Conservation (phyloP, 1,284 basidiomycete species). For the Tilletiopsis washingtonensis region DNA sequence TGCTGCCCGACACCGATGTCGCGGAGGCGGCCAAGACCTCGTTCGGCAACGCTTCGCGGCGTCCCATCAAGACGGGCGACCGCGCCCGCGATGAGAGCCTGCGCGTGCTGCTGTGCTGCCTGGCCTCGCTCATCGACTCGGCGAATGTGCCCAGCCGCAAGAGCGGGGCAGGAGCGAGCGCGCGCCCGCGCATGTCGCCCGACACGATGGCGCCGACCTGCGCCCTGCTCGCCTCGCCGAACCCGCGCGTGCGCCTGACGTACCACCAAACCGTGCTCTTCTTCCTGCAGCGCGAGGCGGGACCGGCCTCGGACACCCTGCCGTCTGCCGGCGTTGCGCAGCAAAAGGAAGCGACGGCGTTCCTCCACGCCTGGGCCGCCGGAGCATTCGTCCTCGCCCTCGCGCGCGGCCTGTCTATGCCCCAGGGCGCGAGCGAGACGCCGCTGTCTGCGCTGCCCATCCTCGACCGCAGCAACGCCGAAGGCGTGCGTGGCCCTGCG, state of each 20-base stretch:
- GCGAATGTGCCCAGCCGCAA: constrained; percentile 55
- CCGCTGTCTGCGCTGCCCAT: constrained; percentile 50
- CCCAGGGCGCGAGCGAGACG: constrained; percentile 18
- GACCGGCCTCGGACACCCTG: constrained; percentile 9
- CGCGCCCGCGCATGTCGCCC: not conserved
- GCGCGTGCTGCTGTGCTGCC: constrained; percentile 63
- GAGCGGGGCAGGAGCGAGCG: constrained; percentile 19
- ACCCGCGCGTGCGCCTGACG: constrained; percentile 28
- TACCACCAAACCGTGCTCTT: constrained; percentile 32
- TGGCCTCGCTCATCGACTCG: constrained; percentile 55
- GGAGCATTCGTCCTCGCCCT: constrained; percentile 29
- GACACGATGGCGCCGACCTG: constrained; percentile 9
- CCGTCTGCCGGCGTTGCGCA: not conserved
- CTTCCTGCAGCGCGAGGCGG: constrained; percentile 25
- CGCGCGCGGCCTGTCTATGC: constrained; percentile 25
- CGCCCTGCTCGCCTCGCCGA: constrained; percentile 25
- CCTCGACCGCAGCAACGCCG: constrained; percentile 52
- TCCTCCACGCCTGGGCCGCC: constrained; percentile 34
- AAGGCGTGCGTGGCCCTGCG: constrained; percentile 9
- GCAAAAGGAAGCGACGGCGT: constrained; percentile 18
- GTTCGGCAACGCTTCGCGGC: constrained; percentile 45
- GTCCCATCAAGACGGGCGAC: constrained; percentile 38
- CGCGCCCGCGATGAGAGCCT: constrained; percentile 54
- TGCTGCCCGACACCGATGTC: constrained; percentile 57
- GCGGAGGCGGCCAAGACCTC: constrained; percentile 27